Conservation (phyloP, 495 filamentous ascomycete species). For the Xylaria curta region DNA sequence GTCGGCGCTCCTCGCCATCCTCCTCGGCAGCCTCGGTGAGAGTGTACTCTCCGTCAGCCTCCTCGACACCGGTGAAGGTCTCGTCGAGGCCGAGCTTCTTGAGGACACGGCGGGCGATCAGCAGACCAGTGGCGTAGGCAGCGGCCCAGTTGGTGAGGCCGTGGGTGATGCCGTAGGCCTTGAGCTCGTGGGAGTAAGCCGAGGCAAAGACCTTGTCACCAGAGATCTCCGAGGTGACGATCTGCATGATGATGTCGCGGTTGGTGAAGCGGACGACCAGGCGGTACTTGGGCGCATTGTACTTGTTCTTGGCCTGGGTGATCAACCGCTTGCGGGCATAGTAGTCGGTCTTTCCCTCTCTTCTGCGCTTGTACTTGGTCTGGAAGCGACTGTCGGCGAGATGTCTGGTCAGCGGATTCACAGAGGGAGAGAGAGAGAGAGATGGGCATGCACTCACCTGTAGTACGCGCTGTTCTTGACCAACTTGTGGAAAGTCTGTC, state of each 20-base stretch:
- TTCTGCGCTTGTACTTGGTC: conserved; percentile 99
- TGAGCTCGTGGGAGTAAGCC: conserved; percentile 97
- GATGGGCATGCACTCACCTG: conserved; percentile 69
- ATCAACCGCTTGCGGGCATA: conserved; percentile 99
- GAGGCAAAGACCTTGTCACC: conserved; percentile 95
- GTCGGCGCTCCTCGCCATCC: conserved; percentile 82
- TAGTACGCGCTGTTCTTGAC: conserved; percentile 98
- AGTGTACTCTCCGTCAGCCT: conserved; percentile 90
- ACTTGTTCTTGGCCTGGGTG: conserved; percentile 99
- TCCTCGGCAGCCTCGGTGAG: conserved; percentile 91
- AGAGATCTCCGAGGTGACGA: conserved; percentile 93
- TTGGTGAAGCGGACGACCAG: conserved; percentile 99
- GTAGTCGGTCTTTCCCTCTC: conserved; percentile 99
- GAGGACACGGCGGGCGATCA: conserved; percentile 94
- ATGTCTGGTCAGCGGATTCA: conserved; percentile 14
- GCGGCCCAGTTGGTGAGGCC: conserved; percentile 99
- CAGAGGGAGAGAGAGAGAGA: too few species aligned
- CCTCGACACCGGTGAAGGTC: conserved; percentile 90
- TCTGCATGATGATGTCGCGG: conserved; percentile 97
- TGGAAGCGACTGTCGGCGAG: conserved; percentile 80
- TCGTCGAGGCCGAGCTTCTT: conserved; percentile 95
- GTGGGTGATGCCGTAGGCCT: conserved; percentile 94
- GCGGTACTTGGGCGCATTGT: conserved; percentile 99
- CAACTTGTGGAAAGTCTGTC: conserved; percentile 90
- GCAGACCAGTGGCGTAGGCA: conserved; percentile 94